These are phyloP conservation scores for Arthrinium phaeospermum DNA, from an alignment of 2,329 filamentous ascomycete species.

Conservation along the genomic window DNA sequence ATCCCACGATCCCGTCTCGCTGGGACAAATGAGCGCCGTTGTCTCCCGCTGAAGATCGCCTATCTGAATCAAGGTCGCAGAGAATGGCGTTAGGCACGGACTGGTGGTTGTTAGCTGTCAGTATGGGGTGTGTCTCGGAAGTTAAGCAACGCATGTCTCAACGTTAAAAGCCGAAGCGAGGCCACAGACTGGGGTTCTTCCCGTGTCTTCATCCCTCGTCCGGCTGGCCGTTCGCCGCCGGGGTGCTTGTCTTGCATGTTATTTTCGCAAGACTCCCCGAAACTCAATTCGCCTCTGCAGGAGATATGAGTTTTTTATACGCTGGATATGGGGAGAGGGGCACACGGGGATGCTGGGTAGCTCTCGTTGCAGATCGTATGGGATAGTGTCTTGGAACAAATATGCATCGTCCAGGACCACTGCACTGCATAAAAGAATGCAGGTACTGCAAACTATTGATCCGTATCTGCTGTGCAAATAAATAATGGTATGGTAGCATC, in stretches of 20 bases:
- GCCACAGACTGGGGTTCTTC: not conserved
- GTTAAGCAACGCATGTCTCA: not conserved
- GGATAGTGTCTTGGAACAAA: not conserved
- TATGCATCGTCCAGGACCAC: not conserved
- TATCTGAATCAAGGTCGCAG: not conserved
- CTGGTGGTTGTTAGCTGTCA: not conserved
- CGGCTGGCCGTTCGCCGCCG: not conserved
- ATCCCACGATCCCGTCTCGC: not conserved
- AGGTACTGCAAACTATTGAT: not conserved
- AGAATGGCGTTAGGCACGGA: not conserved
- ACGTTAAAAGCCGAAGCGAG: not conserved
- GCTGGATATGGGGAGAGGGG: not conserved
- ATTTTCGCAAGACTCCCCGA: not conserved
- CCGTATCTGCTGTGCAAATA: too few species aligned
- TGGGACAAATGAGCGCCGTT: not conserved
- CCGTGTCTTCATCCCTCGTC: not conserved
- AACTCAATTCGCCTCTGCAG: not conserved
- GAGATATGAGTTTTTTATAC: not conserved
- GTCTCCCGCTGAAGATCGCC: not conserved
- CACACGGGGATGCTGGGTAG: not conserved
- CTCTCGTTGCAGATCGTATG: not conserved
- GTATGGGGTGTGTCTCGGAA: not conserved
- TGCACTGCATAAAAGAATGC: not conserved
- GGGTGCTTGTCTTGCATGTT: not conserved
- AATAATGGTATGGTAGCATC: too few species aligned